Evolutionary conservation across 306 rosid species (phyloP), one percentile per base, ranked within the genome.

Genomic region (Sesbania bispinosa): DNA sequence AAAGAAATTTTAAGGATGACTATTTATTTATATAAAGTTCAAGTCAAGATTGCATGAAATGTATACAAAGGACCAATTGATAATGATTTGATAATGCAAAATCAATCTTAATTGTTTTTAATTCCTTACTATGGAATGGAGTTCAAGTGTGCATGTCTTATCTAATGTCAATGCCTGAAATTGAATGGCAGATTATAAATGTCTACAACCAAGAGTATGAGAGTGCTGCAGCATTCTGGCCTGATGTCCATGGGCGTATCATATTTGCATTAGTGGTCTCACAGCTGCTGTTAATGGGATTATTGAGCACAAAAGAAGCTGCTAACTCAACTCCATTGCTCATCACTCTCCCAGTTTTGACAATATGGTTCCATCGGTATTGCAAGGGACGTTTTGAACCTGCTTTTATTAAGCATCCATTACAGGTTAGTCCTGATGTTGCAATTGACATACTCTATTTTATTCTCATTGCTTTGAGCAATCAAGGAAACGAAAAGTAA

Each of bases 191-290:
- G 99, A 94, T 94, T 62, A 94, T 94, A 73, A 94, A 94, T 81
- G 99, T 94, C 46, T 94, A 94, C 86, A 91, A 87, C 80, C 99
- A 94, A 78, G 96, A 86, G 83, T 94, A 94, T 14, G 98, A 94
- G 82, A 94, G 97, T 73, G 97, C 92, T 26, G 99, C 95, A 9
- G 86, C 95, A 32, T 94, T 89, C 77, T 94, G 99, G 99, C 99
- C 99, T 53, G 95, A 86, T 46, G 89, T 94, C 45, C 99, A 94
- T 14, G 88, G 92, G 15, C 96, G 97, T 24, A 86, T 94, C 32
- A 51, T 94, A 58, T 87, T 84, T 6, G 99, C 99, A 5, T 81
- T 90, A 32, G 77, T 94, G n/a, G 79, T 94, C 51, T 94, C 99
- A 1, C 97, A 94, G 73, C 84, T 94, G 4, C 87, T 94, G 47